These are phyloP conservation scores for Trypanosoma conorhini DNA, from an alignment of 208 protist genomes.

Conservation along the genomic window DNA sequence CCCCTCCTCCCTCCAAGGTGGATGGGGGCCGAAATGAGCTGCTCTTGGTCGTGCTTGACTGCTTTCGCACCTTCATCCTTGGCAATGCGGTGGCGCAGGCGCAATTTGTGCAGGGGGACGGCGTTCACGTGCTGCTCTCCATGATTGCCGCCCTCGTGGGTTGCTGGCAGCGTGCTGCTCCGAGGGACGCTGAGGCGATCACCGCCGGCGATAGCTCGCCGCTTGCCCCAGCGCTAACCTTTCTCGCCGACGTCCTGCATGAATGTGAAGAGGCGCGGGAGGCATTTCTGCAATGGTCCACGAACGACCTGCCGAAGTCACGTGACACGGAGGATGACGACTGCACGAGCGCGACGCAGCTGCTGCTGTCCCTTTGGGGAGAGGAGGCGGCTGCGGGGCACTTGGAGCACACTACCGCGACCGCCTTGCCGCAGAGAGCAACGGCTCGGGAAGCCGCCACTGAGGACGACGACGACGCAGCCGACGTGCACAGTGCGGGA, in stretches of 20 bases:
- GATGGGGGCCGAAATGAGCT: constrained; percentile 20
- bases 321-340: constrained; percentile 16
- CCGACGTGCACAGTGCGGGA: background rate
- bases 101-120: constrained; percentile 48
- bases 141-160: constrained; percentile 37
- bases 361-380: constrained; percentile 46
- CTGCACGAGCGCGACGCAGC: constrained; percentile 34
- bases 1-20: background rate
- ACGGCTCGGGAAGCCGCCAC: background rate
- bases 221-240: constrained; percentile 28
- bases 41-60: constrained; percentile 31
- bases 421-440: background rate
- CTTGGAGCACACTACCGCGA: background rate
- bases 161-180: background rate
- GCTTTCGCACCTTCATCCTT: constrained; percentile 35
- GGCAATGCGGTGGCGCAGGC: constrained; percentile 32
- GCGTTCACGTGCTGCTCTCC: constrained; percentile 51
- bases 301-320: constrained; percentile 2
- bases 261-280: constrained; percentile 44
- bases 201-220: background rate
- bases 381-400: background rate
- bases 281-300: constrained; percentile 59
- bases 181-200: background rate
- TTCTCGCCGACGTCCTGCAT: constrained; percentile 66
- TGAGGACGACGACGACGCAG: background rate